phyloP scores from a whole-genome alignment of 768 basidiomycete species.

The Dictyophora rubrovolvata region DNA sequence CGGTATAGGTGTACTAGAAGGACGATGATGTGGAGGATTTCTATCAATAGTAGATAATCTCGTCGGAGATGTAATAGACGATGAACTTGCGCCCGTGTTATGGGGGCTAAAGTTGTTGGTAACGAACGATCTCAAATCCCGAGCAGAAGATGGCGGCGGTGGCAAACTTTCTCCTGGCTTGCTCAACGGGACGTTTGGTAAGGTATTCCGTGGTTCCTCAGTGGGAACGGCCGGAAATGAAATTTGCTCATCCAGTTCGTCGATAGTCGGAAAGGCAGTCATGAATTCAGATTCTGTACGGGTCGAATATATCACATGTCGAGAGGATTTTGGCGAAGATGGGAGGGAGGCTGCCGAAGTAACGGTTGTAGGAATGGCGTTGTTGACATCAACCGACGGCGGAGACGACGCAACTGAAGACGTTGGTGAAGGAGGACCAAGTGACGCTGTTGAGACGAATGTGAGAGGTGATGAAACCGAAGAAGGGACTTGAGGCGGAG shows the following conservation, averaged over 20 bases:
- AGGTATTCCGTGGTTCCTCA: slow-evolving; percentile 16
- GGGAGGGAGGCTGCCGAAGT: slow-evolving; percentile 25
- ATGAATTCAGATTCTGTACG: slow-evolving; percentile 39
- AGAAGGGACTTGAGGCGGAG: slow-evolving; percentile 17
- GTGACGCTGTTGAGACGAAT: slow-evolving; percentile 56
- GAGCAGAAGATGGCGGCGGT: slow-evolving; percentile 6
- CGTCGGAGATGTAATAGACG: slow-evolving; percentile 20
- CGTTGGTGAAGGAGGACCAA: slow-evolving; percentile 69
- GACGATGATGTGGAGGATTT: slow-evolving; percentile 34
- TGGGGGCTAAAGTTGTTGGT: slow-evolving; percentile 23
- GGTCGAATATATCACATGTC: background rate
- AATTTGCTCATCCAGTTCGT: slow-evolving; percentile 59
- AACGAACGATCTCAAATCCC: background rate
- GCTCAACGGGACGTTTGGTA: slow-evolving; percentile 4
- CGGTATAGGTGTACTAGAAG: slow-evolving; percentile 63
- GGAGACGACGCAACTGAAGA: slow-evolving; percentile 62
- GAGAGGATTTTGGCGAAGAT: slow-evolving; percentile 19
- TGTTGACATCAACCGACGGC: background rate
- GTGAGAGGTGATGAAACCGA: slow-evolving; percentile 43
- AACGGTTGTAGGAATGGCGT: background rate
- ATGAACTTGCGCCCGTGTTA: slow-evolving; percentile 10
- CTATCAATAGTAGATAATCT: slow-evolving; percentile 28
- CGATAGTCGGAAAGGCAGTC: slow-evolving; percentile 65
- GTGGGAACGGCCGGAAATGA: slow-evolving; percentile 42
- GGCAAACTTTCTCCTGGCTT: background rate